Evolutionary conservation across 352 stramenopile genomes (phyloP), one percentile per base, ranked within the genome.

Genomic region (Globisporangium spiculum): DNA sequence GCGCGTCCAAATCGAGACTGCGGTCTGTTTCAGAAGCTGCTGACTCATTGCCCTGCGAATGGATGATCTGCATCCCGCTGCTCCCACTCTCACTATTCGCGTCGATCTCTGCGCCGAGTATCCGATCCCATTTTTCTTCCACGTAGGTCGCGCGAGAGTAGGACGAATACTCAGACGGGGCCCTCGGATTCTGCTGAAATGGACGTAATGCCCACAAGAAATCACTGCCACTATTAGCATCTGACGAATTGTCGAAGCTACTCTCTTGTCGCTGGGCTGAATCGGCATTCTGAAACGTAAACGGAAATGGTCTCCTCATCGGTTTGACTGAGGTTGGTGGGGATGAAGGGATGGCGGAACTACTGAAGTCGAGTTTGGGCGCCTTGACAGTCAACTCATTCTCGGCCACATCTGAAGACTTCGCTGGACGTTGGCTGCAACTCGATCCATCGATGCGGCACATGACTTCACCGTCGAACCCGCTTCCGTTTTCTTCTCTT

Each of bases 101-200:
- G 32, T 77, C 73, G 18, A 85, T 64, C 55, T 89, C 74, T 10
- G 52, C 63, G 24, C 70, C 77, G 32, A 92, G 73, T 58, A 92
- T 92, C 30, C 76, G 77, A 70, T 92, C 84, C 84, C 84, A 92
- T 67, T 92, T 92, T 57, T 89, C 82, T 73, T 92, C 84, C 3
- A 75, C 81, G 34, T 54, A 79, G 0, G 63, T 78, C 6, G 76
- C 75, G 50, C 74, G 72, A 27, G 64, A 60, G 44, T 72, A 79
- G 34, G 59, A 66, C 26, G 67, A 67, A 34, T 48, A 46, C 38
- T 54, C 65, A 48, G 48, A 65, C 32, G 46, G 56, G 18, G 24
- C 73, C 67, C 24, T 62, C 24, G 57, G 27, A 70, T 14, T 73
- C 60, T 27, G 54, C 38, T 68, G 64, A 38, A 46, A 71, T 34